These are phyloP conservation scores for Plasmodium vinckei DNA, from an alignment of 169 alveolate genomes.

Conservation along the genomic window DNA sequence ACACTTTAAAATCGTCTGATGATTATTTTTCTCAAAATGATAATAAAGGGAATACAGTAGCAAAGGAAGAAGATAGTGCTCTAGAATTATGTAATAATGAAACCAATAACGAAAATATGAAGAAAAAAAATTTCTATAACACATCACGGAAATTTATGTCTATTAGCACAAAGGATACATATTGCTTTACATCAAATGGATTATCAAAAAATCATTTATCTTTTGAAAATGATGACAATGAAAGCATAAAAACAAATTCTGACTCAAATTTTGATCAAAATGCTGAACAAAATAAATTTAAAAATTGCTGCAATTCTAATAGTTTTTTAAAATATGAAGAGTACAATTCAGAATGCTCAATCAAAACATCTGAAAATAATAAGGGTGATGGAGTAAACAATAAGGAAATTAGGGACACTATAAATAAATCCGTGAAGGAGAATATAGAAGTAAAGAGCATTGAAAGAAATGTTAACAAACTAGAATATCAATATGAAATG, in stretches of 20 bases:
- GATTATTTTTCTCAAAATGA: slow-evolving; percentile 13
- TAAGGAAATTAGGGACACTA: not conserved
- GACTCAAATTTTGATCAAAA: slow-evolving; percentile 20
- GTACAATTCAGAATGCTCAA: not conserved
- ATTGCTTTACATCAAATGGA: slow-evolving; percentile 29
- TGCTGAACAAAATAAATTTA: slow-evolving; percentile 11
- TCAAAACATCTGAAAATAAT: slow-evolving; percentile 8
- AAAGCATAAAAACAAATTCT: slow-evolving; percentile 49
- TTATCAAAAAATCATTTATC: slow-evolving; percentile 18
- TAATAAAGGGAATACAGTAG: slow-evolving; percentile 7
- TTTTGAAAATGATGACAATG: slow-evolving; percentile 53
- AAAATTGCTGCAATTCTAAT: slow-evolving; percentile 10
- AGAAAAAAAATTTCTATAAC: slow-evolving; percentile 26
- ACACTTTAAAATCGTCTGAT: slow-evolving; percentile 29
- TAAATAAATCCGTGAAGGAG: not conserved
- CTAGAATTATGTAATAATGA: slow-evolving; percentile 21
- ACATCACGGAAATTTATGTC: slow-evolving; percentile 70
- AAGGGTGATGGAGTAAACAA: slow-evolving; percentile 10
- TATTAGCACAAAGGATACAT: slow-evolving; percentile 70
- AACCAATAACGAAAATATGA: slow-evolving; percentile 22
- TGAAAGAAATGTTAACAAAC: not conserved
- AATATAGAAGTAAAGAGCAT: not conserved
- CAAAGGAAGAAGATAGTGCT: slow-evolving; percentile 24
- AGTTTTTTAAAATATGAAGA: slow-evolving; percentile 7
- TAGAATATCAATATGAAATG: slow-evolving; percentile 5